Percentiles rank a stretch among this genome's conserved stretches.
Evolutionary conservation across 192 early-diverging fungal genomes (phyloP).

Genomic region (Gigaspora rosea): DNA sequence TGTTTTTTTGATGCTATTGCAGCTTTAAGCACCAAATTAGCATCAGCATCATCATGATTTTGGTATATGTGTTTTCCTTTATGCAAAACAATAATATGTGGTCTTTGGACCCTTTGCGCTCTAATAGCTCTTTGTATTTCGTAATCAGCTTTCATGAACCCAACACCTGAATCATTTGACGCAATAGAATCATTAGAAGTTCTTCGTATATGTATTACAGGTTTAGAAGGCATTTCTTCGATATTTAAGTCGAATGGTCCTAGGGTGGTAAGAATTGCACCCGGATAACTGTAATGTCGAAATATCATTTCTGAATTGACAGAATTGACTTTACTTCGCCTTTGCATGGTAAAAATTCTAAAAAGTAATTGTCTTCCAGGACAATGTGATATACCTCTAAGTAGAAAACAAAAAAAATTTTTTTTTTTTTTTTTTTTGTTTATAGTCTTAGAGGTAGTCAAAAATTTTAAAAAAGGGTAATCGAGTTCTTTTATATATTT

Average conservation of each 20-base stretch:
- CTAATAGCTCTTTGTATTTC: slow-evolving; percentile 2
- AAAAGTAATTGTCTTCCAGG: too few species aligned
- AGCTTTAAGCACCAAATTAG: neutral
- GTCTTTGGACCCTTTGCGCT: slow-evolving; percentile 19
- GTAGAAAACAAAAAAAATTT: too few species aligned
- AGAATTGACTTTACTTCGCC: neutral
- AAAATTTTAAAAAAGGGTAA: too few species aligned
- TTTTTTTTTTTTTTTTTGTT: too few species aligned
- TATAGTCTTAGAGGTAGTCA: too few species aligned
- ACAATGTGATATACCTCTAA: too few species aligned
- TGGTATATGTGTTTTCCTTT: slow-evolving; percentile 8
- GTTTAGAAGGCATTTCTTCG: neutral
- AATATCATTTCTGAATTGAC: neutral
- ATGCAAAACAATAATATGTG: slow-evolving; percentile 17
- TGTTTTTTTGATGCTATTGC: slow-evolving; percentile 15
- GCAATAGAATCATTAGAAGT: slow-evolving; percentile 5
- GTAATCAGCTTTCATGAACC: slow-evolving; percentile 1
- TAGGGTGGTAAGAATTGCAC: neutral
- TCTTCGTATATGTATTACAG: neutral
- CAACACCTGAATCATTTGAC: slow-evolving; percentile 13
- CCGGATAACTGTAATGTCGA: neutral
- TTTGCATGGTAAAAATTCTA: too few species aligned
- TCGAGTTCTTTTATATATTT: too few species aligned
- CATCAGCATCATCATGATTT: neutral
- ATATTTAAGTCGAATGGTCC: neutral